Conservation (phyloP, 2,329 filamentous ascomycete species). For the Ascochyta koolunga region DNA sequence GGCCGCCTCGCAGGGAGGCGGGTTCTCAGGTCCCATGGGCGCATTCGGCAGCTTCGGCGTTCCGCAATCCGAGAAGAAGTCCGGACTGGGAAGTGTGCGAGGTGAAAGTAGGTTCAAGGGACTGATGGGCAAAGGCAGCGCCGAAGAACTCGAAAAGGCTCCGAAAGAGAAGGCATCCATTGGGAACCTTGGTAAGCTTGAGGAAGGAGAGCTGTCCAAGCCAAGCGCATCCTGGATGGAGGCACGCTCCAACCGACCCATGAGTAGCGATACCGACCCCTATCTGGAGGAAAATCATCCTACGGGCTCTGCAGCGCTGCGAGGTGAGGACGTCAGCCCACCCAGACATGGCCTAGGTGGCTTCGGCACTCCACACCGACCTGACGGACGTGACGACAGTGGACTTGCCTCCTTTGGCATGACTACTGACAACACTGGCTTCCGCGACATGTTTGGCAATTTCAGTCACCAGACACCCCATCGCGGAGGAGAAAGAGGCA, state of each 20-base stretch:
- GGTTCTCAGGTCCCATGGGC: slow-evolving; percentile 72
- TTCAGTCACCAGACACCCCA: slow-evolving; percentile 62
- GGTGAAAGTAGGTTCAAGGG: slow-evolving; percentile 87
- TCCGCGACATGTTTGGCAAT: slow-evolving; percentile 64
- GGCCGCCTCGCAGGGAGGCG: slow-evolving; percentile 64
- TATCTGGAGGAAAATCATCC: slow-evolving; percentile 70
- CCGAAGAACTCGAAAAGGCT: slow-evolving; percentile 64
- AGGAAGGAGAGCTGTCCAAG: slow-evolving; percentile 57
- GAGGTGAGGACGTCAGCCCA: slow-evolving; percentile 73
- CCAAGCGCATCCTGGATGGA: slow-evolving; percentile 59
- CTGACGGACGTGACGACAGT: slow-evolving; percentile 61
- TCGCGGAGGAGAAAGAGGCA: slow-evolving; percentile 51
- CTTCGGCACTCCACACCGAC: slow-evolving; percentile 51
- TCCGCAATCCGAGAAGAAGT: slow-evolving; percentile 68
- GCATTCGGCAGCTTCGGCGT: slow-evolving; percentile 88
- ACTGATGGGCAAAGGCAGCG: slow-evolving; percentile 77
- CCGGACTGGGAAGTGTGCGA: slow-evolving; percentile 68
- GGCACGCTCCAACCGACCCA: slow-evolving; percentile 54
- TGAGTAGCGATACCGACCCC: slow-evolving; percentile 73
- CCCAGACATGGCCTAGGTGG: slow-evolving; percentile 55
- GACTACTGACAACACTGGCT: slow-evolving; percentile 62
- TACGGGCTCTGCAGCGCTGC: slow-evolving; percentile 74
- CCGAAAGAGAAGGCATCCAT: slow-evolving; percentile 63
- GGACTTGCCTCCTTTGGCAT: slow-evolving; percentile 67
- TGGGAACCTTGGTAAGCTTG: slow-evolving; percentile 59